phyloP scores from a whole-genome alignment of 2,329 filamentous ascomycete species.

The Scedosporium apiospermum region DNA sequence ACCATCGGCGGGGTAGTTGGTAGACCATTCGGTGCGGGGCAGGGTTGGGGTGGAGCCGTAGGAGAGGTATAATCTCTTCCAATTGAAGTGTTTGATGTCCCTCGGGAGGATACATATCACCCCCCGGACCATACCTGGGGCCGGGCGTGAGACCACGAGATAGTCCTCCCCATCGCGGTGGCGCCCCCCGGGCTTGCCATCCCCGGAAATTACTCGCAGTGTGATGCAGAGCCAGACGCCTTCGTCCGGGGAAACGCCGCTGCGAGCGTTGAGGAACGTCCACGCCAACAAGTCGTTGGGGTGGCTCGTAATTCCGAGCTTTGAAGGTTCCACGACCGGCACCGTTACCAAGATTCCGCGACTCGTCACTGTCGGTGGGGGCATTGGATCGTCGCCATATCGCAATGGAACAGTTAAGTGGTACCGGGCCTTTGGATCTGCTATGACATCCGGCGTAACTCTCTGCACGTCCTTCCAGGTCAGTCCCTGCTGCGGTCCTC shows the following conservation, averaged over 20 bases:
- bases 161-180: not conserved
- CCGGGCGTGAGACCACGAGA: not conserved
- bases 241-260: not conserved
- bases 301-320: not conserved
- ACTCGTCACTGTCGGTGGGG: not conserved
- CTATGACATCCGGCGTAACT: not conserved
- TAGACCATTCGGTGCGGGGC: conserved; percentile 1
- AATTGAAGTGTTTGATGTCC: not conserved
- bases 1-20: not conserved
- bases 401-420: not conserved
- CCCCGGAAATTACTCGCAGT: not conserved
- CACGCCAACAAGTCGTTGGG: not conserved
- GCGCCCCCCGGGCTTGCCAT: not conserved
- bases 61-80: not conserved
- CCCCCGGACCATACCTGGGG: not conserved
- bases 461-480: conserved; percentile 2
- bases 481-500: not conserved
- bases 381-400: not conserved
- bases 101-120: not conserved
- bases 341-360: not conserved
- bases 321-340: not conserved
- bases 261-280: not conserved
- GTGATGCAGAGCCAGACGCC: not conserved
- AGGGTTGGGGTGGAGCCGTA: not conserved
- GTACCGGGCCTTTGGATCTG: not conserved